A percentile compares a stretch with the other conserved stretches of the same genome.
phyloP scores from a whole-genome alignment of 1,284 basidiomycete genomes.

The Neotropicomus parvogracilis region DNA sequence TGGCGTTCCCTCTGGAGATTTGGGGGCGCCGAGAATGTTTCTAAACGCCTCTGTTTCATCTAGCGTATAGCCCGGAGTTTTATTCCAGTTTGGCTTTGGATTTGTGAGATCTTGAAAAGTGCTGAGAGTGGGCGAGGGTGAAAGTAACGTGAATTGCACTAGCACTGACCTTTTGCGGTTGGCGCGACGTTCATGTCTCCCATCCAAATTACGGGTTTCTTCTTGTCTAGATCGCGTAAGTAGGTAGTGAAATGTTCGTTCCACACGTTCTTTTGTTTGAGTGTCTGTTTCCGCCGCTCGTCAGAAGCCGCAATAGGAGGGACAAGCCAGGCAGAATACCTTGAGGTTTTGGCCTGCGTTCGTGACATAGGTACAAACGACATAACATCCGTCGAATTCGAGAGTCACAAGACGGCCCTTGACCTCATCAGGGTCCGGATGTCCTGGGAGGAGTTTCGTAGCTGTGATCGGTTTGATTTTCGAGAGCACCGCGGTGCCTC shows the following conservation, averaged over 20 bases:
- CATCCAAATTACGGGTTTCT: conserved; percentile 86
- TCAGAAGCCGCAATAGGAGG: conserved; percentile 1
- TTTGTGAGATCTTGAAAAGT: conserved; percentile 55
- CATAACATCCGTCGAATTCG: conserved; percentile 69
- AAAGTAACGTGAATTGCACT: neutral
- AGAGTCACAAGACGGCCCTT: conserved; percentile 80
- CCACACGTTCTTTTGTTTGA: conserved; percentile 74
- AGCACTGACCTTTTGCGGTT: conserved; percentile 54
- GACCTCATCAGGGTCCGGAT: conserved; percentile 57
- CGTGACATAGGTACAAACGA: conserved; percentile 85
- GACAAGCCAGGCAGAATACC: conserved; percentile 37
- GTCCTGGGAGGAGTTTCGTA: conserved; percentile 64
- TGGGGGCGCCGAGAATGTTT: conserved; percentile 54
- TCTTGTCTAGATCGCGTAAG: conserved; percentile 65
- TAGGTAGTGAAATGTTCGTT: conserved; percentile 72
- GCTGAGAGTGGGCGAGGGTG: neutral
- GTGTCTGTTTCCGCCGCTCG: conserved; percentile 43
- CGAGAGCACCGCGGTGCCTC: conserved; percentile 78
- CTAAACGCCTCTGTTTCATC: conserved; percentile 71
- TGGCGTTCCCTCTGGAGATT: conserved; percentile 29
- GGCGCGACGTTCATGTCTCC: conserved; percentile 88
- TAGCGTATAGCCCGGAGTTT: conserved; percentile 76
- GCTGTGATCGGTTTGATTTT: conserved; percentile 74
- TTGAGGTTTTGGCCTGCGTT: conserved; percentile 82
- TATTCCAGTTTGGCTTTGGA: conserved; percentile 73